phyloP scores from a whole-genome alignment of 2,329 filamentous ascomycete genomes.

The Sphaerulina vaccinii region DNA sequence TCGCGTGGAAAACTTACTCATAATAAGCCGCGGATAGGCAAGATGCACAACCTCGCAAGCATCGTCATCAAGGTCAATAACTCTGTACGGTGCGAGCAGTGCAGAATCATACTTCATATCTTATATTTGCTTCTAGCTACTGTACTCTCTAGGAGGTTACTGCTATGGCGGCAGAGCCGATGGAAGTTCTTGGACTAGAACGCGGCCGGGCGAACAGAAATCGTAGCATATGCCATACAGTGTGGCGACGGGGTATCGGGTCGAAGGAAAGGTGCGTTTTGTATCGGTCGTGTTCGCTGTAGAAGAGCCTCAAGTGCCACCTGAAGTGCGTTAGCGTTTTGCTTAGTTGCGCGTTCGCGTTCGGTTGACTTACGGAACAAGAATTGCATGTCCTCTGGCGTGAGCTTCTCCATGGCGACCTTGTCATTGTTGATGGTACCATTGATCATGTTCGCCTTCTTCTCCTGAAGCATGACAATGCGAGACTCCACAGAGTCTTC shows the following conservation, averaged over 20 bases:
- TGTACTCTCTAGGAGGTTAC: background rate
- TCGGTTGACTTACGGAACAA: conserved; percentile 64
- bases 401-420: conserved; percentile 85
- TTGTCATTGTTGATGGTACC: conserved; percentile 95
- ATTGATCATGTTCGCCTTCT: conserved; percentile 98
- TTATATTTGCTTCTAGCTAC: background rate
- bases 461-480: conserved; percentile 94
- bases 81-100: background rate
- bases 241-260: background rate
- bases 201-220: too few species aligned
- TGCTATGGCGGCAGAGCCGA: too few species aligned
- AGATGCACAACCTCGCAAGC: too few species aligned
- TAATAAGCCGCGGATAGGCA: too few species aligned
- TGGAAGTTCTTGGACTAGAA: too few species aligned
- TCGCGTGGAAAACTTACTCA: too few species aligned
- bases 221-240: background rate
- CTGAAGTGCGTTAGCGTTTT: background rate
- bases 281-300: background rate
- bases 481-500: conserved; percentile 95
- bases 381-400: conserved; percentile 90
- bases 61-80: too few species aligned
- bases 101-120: background rate
- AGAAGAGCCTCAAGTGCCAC: background rate
- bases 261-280: background rate
- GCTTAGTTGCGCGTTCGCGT: too few species aligned